phyloP scores from a whole-genome alignment of 2,329 filamentous ascomycete genomes.

The Beauveria bassiana region DNA sequence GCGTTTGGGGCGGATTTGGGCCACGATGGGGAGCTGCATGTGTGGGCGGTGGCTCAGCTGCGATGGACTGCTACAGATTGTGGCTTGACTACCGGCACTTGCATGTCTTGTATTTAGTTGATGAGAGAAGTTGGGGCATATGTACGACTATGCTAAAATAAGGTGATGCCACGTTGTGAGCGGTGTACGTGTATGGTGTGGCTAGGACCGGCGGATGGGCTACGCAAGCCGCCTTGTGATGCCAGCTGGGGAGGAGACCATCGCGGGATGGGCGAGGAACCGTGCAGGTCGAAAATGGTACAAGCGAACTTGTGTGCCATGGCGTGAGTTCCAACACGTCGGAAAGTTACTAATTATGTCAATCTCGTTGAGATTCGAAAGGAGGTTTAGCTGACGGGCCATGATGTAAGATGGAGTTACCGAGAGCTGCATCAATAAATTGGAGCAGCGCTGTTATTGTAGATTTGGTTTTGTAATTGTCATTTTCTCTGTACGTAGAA shows the following conservation, averaged over 20 bases:
- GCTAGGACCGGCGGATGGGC: neutral
- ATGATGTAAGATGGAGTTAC: too few relatives aligned
- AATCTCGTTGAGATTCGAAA: too few relatives aligned
- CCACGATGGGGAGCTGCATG: neutral
- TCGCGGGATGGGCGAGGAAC: neutral
- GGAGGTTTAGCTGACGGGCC: too few relatives aligned
- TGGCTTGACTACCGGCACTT: slow-evolving; percentile 2
- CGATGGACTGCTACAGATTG: neutral
- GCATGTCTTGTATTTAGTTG: too few relatives aligned
- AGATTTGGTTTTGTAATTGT: neutral
- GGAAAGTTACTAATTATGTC: too few relatives aligned
- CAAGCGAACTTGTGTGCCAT: neutral
- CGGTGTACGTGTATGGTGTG: neutral
- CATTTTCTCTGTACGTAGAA: neutral
- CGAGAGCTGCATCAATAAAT: too few relatives aligned
- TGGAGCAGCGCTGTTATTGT: neutral
- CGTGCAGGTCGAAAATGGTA: neutral
- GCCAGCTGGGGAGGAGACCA: neutral
- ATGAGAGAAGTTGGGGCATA: neutral
- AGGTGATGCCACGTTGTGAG: neutral
- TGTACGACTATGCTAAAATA: too few relatives aligned
- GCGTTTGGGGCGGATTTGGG: neutral
- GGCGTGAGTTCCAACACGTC: too few relatives aligned
- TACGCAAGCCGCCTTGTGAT: neutral
- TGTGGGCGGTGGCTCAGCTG: slow-evolving; percentile 4